A percentile compares a stretch with the other conserved stretches of the same genome.
These are phyloP conservation scores for Hypholoma sublateritium DNA, from an alignment of 768 basidiomycete species.

Conservation along the genomic window DNA sequence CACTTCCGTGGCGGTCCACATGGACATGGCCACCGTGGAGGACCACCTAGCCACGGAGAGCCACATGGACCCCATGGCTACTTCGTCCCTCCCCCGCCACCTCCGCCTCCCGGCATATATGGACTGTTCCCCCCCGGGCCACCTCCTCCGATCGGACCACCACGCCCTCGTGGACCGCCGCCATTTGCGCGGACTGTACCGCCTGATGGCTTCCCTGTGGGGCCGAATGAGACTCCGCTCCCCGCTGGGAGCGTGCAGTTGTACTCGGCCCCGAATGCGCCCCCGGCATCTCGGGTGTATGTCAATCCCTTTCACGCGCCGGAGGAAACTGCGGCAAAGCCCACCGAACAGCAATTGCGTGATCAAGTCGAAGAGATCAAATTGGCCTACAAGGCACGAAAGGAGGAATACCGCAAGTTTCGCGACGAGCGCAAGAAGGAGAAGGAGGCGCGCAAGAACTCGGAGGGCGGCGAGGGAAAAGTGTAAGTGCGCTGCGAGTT, in stretches of 20 bases:
- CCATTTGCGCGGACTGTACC: constrained; percentile 16
- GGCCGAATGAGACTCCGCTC: not conserved
- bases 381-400: constrained; percentile 62
- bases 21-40: not conserved
- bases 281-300: not conserved
- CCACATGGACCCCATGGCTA: constrained; percentile 7
- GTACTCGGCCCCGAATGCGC: not conserved
- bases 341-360: constrained; percentile 36
- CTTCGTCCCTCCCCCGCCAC: constrained; percentile 14
- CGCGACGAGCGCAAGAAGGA: constrained; percentile 48
- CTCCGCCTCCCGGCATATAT: constrained; percentile 6
- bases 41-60: not conserved
- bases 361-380: constrained; percentile 67
- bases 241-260: not conserved
- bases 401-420: constrained; percentile 65
- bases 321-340: constrained; percentile 11
- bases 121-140: not conserved
- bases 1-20: not conserved
- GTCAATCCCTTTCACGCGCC: constrained; percentile 2
- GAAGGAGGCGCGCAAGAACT: constrained; percentile 29
- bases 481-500: not conserved
- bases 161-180: constrained; percentile 21
- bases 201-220: not conserved
- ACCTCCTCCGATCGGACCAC: constrained; percentile 14
- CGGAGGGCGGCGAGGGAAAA: constrained; percentile 11